Base-by-base conservation (phyloP, 768 basidiomycete genomes). In the Lactifluus volemus region DNA sequence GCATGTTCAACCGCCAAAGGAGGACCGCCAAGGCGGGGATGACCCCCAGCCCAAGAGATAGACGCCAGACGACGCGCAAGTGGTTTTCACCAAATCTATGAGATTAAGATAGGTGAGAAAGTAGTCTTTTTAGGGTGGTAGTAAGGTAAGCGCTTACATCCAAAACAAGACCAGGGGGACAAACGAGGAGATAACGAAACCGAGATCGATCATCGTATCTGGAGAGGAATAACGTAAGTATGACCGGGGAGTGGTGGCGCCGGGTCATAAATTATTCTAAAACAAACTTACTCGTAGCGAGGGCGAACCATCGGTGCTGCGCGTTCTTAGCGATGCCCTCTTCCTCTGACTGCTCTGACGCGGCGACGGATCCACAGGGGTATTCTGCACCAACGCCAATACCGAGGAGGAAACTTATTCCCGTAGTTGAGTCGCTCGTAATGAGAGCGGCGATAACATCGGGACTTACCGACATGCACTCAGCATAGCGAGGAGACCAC, bases 351-450 rank as follows among this genome's bases (percentile, higher is more conserved):
- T 92, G 89, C 69, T 97, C 95, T 2, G 90, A 87, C 7, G 87
- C 88, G 5, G 92, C 89, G 15, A 93, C 90, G 0, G 87, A 88
- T 29, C 94, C 93, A 63, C 90, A 91, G 7, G 94, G 94, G 65
- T 95, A 95, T 71, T 91, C 89, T 5, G 89, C 89, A 5, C 92
- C 90, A 0, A 93, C 79, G 25, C 93, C 93, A 56, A 95, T 86
- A 41, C 95, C 95, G 49, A 94, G 78, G 1, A 97, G 72, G 77
- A 95, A 95, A 7, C 91, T 91, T 58, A 63, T 10, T 34, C 3
- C 30, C n/a, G 1, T 11, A 11, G 25, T 55, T 21, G 30, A 8
- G 45, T 53, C 34, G 38, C 11, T 21, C 21, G 21, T 9, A 14
- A 29, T 1, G 14, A 10, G 30, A n/a, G 30, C 11, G 32, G 14